phyloP scores from a whole-genome alignment of 73 alveolate genomes.

The Paramecium primaurelia region DNA sequence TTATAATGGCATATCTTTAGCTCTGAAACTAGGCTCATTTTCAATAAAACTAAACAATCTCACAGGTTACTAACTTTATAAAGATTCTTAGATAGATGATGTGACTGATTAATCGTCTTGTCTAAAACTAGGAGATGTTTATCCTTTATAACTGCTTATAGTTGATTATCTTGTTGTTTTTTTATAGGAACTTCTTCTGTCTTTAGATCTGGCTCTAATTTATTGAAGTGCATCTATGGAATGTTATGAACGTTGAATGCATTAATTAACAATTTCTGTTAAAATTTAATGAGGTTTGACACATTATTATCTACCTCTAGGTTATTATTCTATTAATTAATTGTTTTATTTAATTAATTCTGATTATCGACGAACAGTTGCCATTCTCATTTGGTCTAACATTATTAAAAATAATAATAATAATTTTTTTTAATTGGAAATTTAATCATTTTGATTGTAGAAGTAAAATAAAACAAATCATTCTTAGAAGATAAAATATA shows the following conservation, averaged over 20 bases:
- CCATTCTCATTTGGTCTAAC: slow-evolving; percentile 29
- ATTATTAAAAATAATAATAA: neutral
- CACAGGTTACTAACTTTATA: neutral
- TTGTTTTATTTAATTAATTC: neutral
- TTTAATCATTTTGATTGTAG: neutral
- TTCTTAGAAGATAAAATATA: neutral
- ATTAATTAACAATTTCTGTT: neutral
- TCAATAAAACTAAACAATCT: slow-evolving; percentile 13
- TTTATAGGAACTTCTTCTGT: slow-evolving; percentile 8
- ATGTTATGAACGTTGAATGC: slow-evolving; percentile 43
- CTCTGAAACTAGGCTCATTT: slow-evolving; percentile 43
- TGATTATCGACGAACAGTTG: slow-evolving; percentile 35
- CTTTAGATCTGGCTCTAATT: slow-evolving; percentile 44
- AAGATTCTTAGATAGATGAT: neutral
- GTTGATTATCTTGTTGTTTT: neutral
- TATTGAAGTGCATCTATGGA: slow-evolving; percentile 18
- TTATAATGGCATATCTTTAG: slow-evolving; percentile 37
- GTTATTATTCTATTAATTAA: neutral
- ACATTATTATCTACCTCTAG: neutral
- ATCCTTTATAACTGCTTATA: neutral
- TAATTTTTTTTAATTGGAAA: neutral
- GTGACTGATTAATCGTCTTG: neutral
- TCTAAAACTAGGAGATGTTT: slow-evolving; percentile 43
- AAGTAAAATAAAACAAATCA: neutral
- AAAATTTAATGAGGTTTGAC: neutral